These are phyloP conservation scores for Kodamaea sp. DNA, from an alignment of 1,139 yeast species.

Conservation along the genomic window DNA sequence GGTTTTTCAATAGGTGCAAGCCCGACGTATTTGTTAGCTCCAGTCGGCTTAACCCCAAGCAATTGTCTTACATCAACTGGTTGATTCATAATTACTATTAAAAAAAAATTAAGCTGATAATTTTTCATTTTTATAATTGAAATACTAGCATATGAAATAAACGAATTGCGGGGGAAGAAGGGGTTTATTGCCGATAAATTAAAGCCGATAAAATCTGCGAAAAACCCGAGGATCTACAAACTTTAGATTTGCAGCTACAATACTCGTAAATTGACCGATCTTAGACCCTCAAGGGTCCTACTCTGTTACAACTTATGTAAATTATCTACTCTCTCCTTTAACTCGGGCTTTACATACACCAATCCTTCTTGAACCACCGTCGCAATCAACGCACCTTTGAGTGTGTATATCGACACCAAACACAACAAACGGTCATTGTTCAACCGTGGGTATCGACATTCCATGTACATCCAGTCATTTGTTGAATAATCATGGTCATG, in stretches of 20 bases:
- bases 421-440: constrained; percentile 35
- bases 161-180: no score
- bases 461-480: constrained; percentile 38
- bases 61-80: constrained; percentile 12
- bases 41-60: constrained; percentile 24
- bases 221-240: no score
- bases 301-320: constrained; percentile 2
- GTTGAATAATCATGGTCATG: constrained; percentile 38
- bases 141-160: no score
- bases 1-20: constrained; percentile 34
- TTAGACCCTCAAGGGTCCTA: neutral
- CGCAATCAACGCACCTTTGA: constrained; percentile 29
- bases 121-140: no score
- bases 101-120: no score
- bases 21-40: constrained; percentile 25
- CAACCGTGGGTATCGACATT: constrained; percentile 32
- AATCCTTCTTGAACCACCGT: constrained; percentile 39
- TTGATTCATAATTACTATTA: no score
- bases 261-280: neutral
- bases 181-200: no score
- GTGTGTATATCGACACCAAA: constrained; percentile 26
- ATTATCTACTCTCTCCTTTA: constrained; percentile 21
- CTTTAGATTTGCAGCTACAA: no score
- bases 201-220: no score
- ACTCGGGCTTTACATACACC: constrained; percentile 22